Percentiles rank a stretch among this genome's conserved stretches.
Conservation (phyloP, 345 rosid genomes). For the Euphorbia pulcherrima region DNA sequence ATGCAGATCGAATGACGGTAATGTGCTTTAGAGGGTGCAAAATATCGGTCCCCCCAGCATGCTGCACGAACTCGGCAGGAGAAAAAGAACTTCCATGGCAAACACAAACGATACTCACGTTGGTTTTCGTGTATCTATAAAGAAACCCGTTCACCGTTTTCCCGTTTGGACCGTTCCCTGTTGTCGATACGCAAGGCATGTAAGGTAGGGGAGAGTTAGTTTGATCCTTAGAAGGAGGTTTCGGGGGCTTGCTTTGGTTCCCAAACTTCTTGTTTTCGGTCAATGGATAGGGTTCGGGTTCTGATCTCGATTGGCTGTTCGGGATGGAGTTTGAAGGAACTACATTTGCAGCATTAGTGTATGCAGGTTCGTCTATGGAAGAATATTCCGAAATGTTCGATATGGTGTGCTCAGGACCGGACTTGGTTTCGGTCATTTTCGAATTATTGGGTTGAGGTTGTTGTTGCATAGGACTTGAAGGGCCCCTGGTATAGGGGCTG, state of each 20-base stretch:
- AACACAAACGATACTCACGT: slow-evolving; percentile 55
- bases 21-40: slow-evolving; percentile 54
- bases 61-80: slow-evolving; percentile 66
- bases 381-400: slow-evolving; percentile 16
- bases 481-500: slow-evolving; percentile 30
- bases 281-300: not conserved
- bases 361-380: slow-evolving; percentile 4
- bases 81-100: slow-evolving; percentile 71
- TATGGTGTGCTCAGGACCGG: slow-evolving; percentile 18
- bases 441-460: slow-evolving; percentile 20
- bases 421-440: slow-evolving; percentile 10
- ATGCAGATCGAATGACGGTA: slow-evolving; percentile 42
- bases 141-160: slow-evolving; percentile 67
- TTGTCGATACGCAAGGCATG: slow-evolving; percentile 69
- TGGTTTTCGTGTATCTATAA: slow-evolving; percentile 45
- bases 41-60: slow-evolving; percentile 59
- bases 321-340: slow-evolving; percentile 7
- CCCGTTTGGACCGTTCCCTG: slow-evolving; percentile 61
- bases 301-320: not conserved
- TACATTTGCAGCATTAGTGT: slow-evolving; percentile 5
- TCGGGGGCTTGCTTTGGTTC: slow-evolving; percentile 40
- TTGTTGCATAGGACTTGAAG: slow-evolving; percentile 21
- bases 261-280: slow-evolving; percentile 17
- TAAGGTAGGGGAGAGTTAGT: slow-evolving; percentile 16
- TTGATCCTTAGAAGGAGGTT: slow-evolving; percentile 24